These are phyloP conservation scores for Oxytropis ochrocephala DNA, from an alignment of 306 rosid species.

Conservation along the genomic window DNA sequence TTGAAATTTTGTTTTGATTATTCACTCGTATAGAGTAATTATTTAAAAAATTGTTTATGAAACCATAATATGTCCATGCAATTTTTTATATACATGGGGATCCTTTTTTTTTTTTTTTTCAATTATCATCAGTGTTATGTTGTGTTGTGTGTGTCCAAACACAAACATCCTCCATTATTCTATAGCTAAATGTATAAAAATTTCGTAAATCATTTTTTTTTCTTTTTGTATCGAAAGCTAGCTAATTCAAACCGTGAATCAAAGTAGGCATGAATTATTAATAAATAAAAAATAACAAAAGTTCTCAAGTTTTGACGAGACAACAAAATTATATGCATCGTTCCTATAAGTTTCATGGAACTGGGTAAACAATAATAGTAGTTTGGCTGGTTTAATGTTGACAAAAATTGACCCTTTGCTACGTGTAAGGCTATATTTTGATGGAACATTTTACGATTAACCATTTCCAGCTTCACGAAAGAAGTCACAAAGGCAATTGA, in stretches of 20 bases:
- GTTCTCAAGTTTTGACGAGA: background rate
- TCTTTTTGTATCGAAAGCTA: background rate
- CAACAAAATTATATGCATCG: background rate
- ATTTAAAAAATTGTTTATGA: background rate
- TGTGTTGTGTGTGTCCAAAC: background rate
- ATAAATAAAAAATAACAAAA: background rate
- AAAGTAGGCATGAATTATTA: background rate
- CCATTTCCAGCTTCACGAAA: background rate
- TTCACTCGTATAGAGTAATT: background rate
- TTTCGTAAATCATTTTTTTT: background rate
- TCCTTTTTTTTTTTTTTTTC: background rate
- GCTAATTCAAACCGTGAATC: background rate
- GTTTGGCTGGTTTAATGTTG: conserved; percentile 25
- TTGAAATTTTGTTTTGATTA: background rate
- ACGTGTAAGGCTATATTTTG: conserved; percentile 29
- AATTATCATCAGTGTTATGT: background rate
- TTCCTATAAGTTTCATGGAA: background rate
- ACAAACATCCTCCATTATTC: no score
- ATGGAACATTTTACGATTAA: background rate
- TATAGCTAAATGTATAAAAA: background rate
- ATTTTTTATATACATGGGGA: background rate
- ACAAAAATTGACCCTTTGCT: conserved; percentile 28
- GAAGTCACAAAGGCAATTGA: background rate
- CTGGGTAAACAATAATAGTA: background rate
- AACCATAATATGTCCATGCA: background rate